phyloP scores from a whole-genome alignment of 306 rosid genomes.

The Myrica gale region DNA sequence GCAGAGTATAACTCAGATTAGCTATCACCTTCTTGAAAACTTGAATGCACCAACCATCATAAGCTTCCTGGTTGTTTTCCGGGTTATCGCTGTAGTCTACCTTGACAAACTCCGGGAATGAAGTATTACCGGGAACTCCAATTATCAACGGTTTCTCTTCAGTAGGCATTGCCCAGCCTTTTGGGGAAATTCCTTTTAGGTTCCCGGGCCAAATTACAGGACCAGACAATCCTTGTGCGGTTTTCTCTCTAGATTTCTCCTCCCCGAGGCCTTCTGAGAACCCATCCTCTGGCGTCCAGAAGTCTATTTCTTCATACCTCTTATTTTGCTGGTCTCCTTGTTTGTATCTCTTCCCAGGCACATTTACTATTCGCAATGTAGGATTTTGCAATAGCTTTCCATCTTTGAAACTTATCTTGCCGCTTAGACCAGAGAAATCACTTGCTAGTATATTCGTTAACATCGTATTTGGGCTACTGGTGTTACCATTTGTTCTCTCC shows the following conservation, averaged over 20 bases:
- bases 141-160: conserved; percentile 43
- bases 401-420: conserved; percentile 45
- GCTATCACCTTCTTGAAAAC: conserved; percentile 1
- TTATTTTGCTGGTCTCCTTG: no score
- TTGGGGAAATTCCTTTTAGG: conserved; percentile 26
- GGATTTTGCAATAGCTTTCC: conserved; percentile 35
- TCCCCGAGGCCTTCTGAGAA: conserved; percentile 27
- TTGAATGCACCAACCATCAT: conserved; percentile 31
- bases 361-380: conserved; percentile 45
- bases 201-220: conserved; percentile 64
- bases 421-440: conserved; percentile 54
- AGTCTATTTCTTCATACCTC: conserved; percentile 37
- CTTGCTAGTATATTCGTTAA: conserved; percentile 31
- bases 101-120: conserved; percentile 25
- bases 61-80: not conserved
- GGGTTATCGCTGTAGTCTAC: conserved; percentile 1
- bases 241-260: conserved; percentile 13
- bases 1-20: conserved; percentile 14
- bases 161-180: conserved; percentile 65
- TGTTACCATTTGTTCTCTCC: conserved; percentile 20
- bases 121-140: conserved; percentile 51
- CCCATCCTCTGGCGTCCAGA: conserved; percentile 43
- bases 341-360: conserved; percentile 38
- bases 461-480: conserved; percentile 8
- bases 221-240: conserved; percentile 16